Evolutionary conservation across 2,329 filamentous ascomycete genomes (phyloP).

Genomic region (Leptographium lundbergii): DNA sequence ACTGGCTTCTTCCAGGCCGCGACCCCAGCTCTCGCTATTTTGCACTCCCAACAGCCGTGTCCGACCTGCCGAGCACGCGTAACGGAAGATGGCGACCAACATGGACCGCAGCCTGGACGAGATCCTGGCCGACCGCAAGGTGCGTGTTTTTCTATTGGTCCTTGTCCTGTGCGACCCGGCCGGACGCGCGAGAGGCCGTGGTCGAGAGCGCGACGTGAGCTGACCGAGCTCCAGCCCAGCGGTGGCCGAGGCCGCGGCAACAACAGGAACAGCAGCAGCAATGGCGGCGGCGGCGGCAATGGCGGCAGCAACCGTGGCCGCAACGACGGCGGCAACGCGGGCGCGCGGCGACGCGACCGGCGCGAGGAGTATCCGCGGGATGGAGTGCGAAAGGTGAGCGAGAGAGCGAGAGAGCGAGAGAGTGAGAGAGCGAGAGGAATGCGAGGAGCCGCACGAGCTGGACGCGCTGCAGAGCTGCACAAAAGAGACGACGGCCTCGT

Average conservation of each 20-base stretch:
- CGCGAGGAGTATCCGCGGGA: constrained; percentile 53
- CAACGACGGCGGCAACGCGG: constrained; percentile 12
- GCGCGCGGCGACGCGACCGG: constrained; percentile 21
- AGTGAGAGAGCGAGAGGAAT: background rate
- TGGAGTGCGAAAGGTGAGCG: constrained; percentile 74
- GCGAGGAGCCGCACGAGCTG: too few species aligned
- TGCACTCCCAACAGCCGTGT: background rate
- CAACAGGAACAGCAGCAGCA: constrained; percentile 15
- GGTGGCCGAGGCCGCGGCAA: constrained; percentile 21
- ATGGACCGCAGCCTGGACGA: constrained; percentile 45
- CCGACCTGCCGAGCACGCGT: background rate
- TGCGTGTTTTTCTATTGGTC: constrained; percentile 1
- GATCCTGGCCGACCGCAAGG: constrained; percentile 36
- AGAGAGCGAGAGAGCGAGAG: background rate
- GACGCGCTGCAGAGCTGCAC: too few species aligned
- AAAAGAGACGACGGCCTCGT: too few species aligned
- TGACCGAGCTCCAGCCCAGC: background rate
- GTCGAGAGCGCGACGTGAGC: background rate
- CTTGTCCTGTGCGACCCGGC: background rate
- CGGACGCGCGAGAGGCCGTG: background rate
- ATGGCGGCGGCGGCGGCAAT: background rate
- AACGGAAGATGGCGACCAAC: constrained; percentile 5
- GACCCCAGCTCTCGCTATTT: background rate
- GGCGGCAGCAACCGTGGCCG: background rate
- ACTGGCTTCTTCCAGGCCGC: background rate